Evolutionary conservation across 805 yeast species (phyloP), one percentile per base, ranked within the genome.

Genomic region (Candida endomychidarum): DNA sequence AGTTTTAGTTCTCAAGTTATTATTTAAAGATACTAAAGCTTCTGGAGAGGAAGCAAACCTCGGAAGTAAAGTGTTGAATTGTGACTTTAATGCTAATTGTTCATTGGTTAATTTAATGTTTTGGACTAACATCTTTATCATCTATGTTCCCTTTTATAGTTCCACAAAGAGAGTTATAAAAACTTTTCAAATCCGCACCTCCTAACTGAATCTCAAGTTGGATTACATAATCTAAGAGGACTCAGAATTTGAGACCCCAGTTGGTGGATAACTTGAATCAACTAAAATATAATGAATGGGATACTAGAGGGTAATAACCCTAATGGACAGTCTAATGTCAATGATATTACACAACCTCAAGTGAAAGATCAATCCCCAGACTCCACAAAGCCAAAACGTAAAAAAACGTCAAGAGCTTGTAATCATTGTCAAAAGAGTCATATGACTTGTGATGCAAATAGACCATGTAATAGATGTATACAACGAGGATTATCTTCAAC

Each of bases 401-500:
- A 75, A 53, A 90, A 90, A 57, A 90, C 93, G 0, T 71, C 81
- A 6, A 71, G 95, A 41, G 98, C 99, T 4, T 91, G 99, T 52
- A 77, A 78, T 28, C 93, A 90, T 62, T 91, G 99, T 57, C 89
- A 90, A 45, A 78, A 80, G 52, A 86, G 95, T 2, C 99, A 91
- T 59, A 78, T 90, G 72, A 86, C 97, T 0, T 91, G 99, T 60
- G 96, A 90, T 51, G 77, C 81, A 41, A 75, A 66, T 56, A 77
- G 96, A 26, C 96, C 96, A 0, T 91, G 99, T 54, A 73, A 74
- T 40, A 61, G 96, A 36, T 91, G 99, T 60, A 58, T 83, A 3
- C 70, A 70, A 20, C 72, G 88, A 53, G 91, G 90, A 0, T 62
- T 88, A 11, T 75, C 72, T 1, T 75, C 67, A 11, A 70, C 86